A percentile compares a stretch with the other conserved stretches of the same genome.
Evolutionary conservation across 176 grass and related monocot genomes (phyloP).

Genomic region (Alloteropsis semialata): DNA sequence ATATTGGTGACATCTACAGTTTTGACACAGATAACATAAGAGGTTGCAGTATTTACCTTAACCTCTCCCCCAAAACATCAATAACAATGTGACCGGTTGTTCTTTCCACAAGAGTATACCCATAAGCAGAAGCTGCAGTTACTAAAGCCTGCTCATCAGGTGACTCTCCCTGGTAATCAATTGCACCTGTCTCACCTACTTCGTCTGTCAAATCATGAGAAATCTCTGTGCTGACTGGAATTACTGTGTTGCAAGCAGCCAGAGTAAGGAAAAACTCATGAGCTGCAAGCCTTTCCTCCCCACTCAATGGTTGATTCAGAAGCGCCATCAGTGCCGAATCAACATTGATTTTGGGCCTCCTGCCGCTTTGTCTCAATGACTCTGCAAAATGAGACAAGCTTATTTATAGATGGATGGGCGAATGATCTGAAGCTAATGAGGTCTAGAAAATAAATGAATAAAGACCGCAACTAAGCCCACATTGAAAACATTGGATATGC

Average conservation of each 20-base stretch:
- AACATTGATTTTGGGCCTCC: constrained; percentile 55
- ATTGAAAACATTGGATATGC: not conserved
- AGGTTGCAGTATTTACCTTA: constrained; percentile 52
- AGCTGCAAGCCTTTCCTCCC: constrained; percentile 81
- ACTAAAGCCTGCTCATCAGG: constrained; percentile 99
- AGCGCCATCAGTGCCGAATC: constrained; percentile 56
- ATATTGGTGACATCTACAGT: constrained; percentile 13
- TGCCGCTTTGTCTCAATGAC: constrained; percentile 32
- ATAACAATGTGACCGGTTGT: constrained; percentile 95
- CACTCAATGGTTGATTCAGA: constrained; percentile 65
- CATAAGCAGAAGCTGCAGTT: constrained; percentile 77
- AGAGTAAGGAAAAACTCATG: constrained; percentile 98
- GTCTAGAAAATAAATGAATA: constrained; percentile 9
- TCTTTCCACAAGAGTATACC: constrained; percentile 87
- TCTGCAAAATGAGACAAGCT: constrained; percentile 48
- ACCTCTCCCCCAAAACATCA: constrained; percentile 79
- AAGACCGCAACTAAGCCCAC: not conserved
- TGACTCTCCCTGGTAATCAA: constrained; percentile 97
- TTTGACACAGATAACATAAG: not conserved
- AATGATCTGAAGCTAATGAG: not conserved
- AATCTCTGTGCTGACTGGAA: constrained; percentile 69
- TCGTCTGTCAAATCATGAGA: constrained; percentile 22
- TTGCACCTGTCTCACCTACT: constrained; percentile 46
- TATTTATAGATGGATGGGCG: constrained; percentile 24
- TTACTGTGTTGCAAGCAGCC: constrained; percentile 97